Percentiles rank a stretch among this genome's conserved stretches.
Conservation (phyloP, 352 stramenopile genomes). For the Blastocystis sp. region DNA sequence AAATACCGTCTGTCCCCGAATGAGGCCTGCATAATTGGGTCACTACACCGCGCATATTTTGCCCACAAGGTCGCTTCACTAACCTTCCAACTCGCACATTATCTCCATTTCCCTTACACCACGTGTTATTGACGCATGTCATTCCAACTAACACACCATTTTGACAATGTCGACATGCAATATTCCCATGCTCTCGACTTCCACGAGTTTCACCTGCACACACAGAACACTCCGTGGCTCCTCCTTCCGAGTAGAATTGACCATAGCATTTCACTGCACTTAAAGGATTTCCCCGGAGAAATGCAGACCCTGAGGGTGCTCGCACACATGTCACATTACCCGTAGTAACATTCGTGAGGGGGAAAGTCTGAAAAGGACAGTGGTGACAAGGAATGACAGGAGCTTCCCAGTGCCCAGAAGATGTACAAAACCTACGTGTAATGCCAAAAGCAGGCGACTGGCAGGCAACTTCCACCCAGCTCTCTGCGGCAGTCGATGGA, state of each 20-base stretch:
- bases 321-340: background rate
- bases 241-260: conserved; percentile 25
- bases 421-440: background rate
- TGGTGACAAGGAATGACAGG: background rate
- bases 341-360: background rate
- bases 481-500: background rate
- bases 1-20: background rate
- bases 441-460: background rate
- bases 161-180: conserved; percentile 20
- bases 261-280: conserved; percentile 13
- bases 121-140: background rate
- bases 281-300: conserved; percentile 4
- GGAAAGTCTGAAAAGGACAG: background rate
- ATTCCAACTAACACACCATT: background rate
- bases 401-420: background rate
- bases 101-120: background rate
- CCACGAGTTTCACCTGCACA: conserved; percentile 14
- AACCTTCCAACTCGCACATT: background rate
- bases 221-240: background rate
- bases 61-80: background rate
- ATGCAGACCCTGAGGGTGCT: background rate
- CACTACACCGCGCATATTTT: background rate
- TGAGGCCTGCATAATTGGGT: conserved; percentile 10
- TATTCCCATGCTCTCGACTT: background rate
- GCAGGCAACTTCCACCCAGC: background rate